phyloP scores from a whole-genome alignment of 73 alveolate species.

The Diophrys sp. region DNA sequence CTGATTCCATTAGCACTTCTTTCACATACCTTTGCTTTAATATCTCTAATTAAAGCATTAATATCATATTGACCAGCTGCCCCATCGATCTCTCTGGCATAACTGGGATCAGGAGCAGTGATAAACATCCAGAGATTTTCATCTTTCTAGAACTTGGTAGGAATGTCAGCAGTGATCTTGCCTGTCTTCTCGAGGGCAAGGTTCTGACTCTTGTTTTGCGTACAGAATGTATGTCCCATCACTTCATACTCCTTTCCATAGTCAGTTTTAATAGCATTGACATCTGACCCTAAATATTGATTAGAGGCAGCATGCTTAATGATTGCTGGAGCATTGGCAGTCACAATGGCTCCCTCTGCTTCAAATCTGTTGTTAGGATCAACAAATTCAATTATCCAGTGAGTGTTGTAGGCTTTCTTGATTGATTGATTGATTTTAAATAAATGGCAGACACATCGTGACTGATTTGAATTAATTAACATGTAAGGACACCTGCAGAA shows the following conservation, averaged over 20 bases:
- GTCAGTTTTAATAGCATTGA: constrained; percentile 59
- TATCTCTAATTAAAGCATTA: constrained; percentile 29
- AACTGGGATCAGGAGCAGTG: constrained; percentile 53
- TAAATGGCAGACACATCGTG: too few species aligned
- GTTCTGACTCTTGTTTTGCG: constrained; percentile 52
- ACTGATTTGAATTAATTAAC: too few species aligned
- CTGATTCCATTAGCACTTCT: constrained; percentile 69
- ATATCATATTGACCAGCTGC: constrained; percentile 26
- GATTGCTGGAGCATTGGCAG: constrained; percentile 52
- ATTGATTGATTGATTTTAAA: too few species aligned
- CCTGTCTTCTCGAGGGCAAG: constrained; percentile 52
- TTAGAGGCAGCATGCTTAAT: constrained; percentile 76
- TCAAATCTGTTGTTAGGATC: constrained; percentile 64
- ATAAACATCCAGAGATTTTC: constrained; percentile 52
- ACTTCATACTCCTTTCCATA: constrained; percentile 80
- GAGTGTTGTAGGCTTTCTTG: constrained; percentile 57
- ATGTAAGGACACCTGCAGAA: too few species aligned
- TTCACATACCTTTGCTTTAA: constrained; percentile 40
- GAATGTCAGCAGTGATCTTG: constrained; percentile 47
- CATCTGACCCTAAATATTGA: constrained; percentile 62
- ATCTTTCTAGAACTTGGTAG: constrained; percentile 39
- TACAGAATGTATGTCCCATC: constrained; percentile 49
- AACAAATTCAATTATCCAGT: constrained; percentile 65
- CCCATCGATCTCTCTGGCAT: constrained; percentile 27
- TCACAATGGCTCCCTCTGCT: constrained; percentile 65